phyloP scores from a whole-genome alignment of 1,284 basidiomycete genomes.

The Phenoliferia sp. region DNA sequence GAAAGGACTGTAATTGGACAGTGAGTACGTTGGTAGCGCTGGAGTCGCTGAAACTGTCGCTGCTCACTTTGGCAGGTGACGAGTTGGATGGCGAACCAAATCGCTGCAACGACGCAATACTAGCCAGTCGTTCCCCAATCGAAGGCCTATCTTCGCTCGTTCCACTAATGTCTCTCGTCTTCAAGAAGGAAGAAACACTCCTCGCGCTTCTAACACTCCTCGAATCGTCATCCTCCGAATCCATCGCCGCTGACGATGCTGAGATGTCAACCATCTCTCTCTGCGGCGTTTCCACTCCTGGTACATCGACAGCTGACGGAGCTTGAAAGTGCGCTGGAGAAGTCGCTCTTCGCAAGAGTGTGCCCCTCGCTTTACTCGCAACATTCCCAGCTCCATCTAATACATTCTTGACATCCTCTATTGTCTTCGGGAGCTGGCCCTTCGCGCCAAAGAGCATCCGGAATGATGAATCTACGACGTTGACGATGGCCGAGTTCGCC shows the following conservation, averaged over 20 bases:
- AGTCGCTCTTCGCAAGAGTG: conserved; percentile 10
- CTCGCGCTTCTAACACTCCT: conserved; percentile 20
- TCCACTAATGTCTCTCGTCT: conserved; percentile 8
- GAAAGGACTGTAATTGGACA: neutral
- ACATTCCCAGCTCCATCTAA: conserved; percentile 25
- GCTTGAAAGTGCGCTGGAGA: neutral
- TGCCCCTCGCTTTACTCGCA: conserved; percentile 12
- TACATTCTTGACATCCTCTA: conserved; percentile 36
- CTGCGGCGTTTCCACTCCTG: neutral
- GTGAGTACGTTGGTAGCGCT: too few species aligned
- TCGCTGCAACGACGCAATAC: conserved; percentile 12
- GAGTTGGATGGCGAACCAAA: conserved; percentile 12
- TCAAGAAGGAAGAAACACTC: conserved; percentile 25
- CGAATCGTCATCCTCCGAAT: conserved; percentile 14
- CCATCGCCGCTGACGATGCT: neutral
- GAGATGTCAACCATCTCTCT: conserved; percentile 23
- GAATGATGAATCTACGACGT: conserved; percentile 29
- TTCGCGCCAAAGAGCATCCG: conserved; percentile 31
- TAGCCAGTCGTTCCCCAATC: conserved; percentile 19
- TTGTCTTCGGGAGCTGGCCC: conserved; percentile 27
- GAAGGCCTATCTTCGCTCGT: conserved; percentile 4
- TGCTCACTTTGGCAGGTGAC: too few species aligned
- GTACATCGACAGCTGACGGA: too few species aligned
- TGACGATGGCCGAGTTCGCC: conserved; percentile 27
- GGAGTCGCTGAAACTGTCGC: too few species aligned